Conservation (phyloP, 306 rosid species). For the Malus asiatica region DNA sequence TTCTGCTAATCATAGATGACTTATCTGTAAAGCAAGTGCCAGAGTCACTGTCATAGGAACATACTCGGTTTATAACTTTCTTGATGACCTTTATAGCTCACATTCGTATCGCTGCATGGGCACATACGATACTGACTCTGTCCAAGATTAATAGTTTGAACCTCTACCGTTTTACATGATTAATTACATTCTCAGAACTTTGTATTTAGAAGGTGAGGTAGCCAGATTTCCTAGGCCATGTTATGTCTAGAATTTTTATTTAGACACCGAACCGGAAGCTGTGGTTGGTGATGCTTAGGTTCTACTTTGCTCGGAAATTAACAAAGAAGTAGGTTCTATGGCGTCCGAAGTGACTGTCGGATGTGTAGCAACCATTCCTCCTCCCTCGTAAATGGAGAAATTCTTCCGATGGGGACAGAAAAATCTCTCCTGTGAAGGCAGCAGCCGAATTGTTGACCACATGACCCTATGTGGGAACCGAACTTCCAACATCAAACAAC, state of each 20-base stretch:
- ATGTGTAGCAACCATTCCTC: too few species aligned
- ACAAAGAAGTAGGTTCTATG: too few species aligned
- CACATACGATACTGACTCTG: background rate
- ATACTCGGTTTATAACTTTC: background rate
- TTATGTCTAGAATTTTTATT: too few species aligned
- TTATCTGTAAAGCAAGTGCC: conserved; percentile 25
- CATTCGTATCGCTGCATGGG: background rate
- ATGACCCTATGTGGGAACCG: background rate
- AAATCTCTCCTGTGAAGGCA: too few species aligned
- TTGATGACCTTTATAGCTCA: background rate
- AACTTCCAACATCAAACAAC: background rate
- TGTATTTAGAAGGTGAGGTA: background rate
- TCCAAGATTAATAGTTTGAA: background rate
- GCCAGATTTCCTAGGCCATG: background rate
- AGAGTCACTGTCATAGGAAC: background rate
- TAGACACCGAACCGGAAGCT: background rate
- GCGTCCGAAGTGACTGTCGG: too few species aligned
- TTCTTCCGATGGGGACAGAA: background rate
- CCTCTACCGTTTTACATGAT: background rate
- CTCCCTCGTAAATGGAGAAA: background rate
- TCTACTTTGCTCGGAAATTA: too few species aligned
- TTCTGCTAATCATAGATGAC: conserved; percentile 19
- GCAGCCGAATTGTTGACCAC: too few species aligned
- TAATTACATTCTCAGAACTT: background rate
- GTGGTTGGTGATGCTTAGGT: background rate